Evolutionary conservation across 2,329 filamentous ascomycete species (phyloP).

Genomic region (Chaetomium strumarium): DNA sequence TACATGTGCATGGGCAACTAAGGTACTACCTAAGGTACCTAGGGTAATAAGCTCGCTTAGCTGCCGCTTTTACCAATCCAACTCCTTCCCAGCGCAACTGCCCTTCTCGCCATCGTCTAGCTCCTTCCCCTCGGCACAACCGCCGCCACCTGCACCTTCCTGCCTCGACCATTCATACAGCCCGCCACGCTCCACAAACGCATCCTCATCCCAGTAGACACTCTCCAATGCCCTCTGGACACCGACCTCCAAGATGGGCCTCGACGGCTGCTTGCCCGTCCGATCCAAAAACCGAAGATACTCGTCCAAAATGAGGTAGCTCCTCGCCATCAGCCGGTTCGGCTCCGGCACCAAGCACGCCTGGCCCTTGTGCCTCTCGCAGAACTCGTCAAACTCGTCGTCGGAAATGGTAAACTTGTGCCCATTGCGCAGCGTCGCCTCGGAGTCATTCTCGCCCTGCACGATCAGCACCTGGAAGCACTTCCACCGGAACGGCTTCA

Average conservation of each 20-base stretch:
- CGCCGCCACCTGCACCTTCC: not conserved
- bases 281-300: slow-evolving; percentile 15
- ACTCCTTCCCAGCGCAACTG: too few relatives aligned
- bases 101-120: not conserved
- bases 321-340: slow-evolving; percentile 45
- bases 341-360: slow-evolving; percentile 42
- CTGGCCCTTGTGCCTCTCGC: slow-evolving; percentile 36
- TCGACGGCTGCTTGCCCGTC: slow-evolving; percentile 8
- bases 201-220: slow-evolving; percentile 14
- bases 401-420: slow-evolving; percentile 41
- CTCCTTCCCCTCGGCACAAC: not conserved
- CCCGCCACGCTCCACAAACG: slow-evolving; percentile 13
- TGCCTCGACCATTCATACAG: slow-evolving; percentile 16
- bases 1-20: too few relatives aligned
- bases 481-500: slow-evolving; percentile 50
- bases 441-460: slow-evolving; percentile 45
- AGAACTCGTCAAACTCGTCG: slow-evolving; percentile 42
- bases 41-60: too few relatives aligned
- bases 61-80: too few relatives aligned
- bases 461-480: slow-evolving; percentile 50
- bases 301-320: slow-evolving; percentile 48
- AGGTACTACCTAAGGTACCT: too few relatives aligned
- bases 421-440: slow-evolving; percentile 36
- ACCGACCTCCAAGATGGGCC: slow-evolving; percentile 13
- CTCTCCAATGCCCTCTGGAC: slow-evolving; percentile 13